phyloP scores from a whole-genome alignment of 768 basidiomycete genomes.

The Russula abietina region DNA sequence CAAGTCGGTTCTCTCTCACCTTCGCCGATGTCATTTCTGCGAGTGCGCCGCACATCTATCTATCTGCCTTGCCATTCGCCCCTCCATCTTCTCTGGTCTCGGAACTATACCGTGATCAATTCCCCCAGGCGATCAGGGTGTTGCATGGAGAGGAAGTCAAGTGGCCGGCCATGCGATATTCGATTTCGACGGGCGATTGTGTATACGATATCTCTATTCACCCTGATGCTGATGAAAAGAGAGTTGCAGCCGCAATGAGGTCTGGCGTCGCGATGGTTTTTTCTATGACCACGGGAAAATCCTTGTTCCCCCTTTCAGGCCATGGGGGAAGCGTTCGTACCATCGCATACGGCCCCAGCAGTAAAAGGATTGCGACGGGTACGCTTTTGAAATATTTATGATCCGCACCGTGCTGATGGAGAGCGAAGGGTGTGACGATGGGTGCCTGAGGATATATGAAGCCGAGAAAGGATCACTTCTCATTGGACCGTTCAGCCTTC shows the following conservation, averaged over 20 bases:
- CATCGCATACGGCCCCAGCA: slow-evolving; percentile 4
- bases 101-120: slow-evolving; percentile 14
- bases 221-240: slow-evolving; percentile 25
- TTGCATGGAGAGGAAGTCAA: not conserved
- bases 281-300: slow-evolving; percentile 4
- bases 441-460: slow-evolving; percentile 27
- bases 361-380: slow-evolving; percentile 21
- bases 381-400: not conserved
- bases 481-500: slow-evolving; percentile 21
- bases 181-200: slow-evolving; percentile 8
- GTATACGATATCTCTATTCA: slow-evolving; percentile 24
- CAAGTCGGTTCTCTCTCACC: slow-evolving; percentile 20
- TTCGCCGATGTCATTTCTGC: slow-evolving; percentile 13
- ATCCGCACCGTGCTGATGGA: not conserved
- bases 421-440: slow-evolving; percentile 22
- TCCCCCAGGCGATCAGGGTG: slow-evolving; percentile 8
- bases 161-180: slow-evolving; percentile 25
- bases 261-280: not conserved
- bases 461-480: slow-evolving; percentile 25
- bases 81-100: slow-evolving; percentile 15
- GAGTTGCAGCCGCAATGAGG: slow-evolving; percentile 5
- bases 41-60: slow-evolving; percentile 20
- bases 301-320: not conserved
- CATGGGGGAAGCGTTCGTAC: slow-evolving; percentile 3
- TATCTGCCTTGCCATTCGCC: slow-evolving; percentile 18